These are phyloP conservation scores for Wallacemonas sp. DNA, from an alignment of 208 protist species.

Conservation along the genomic window DNA sequence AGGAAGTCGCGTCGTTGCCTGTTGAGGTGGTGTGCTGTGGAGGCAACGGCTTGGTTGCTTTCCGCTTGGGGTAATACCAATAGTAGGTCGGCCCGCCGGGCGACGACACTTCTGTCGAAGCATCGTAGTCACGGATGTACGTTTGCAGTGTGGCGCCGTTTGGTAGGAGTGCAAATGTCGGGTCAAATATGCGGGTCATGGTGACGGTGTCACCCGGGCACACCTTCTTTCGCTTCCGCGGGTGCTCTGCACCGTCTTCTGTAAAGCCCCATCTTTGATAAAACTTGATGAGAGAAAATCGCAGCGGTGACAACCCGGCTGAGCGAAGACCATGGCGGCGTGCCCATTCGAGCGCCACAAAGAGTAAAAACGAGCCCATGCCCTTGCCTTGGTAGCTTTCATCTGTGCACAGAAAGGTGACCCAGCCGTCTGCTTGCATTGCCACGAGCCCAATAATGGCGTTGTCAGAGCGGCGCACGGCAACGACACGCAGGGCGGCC, in stretches of 20 bases:
- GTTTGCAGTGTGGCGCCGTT: conserved; percentile 23
- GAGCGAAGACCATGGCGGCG: conserved; percentile 14
- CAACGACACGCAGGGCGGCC: conserved; percentile 34
- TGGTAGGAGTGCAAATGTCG: conserved; percentile 25
- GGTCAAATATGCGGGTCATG: conserved; percentile 27
- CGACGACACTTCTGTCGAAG: not conserved
- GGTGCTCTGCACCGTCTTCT: not conserved
- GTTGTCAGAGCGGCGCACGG: conserved; percentile 3
- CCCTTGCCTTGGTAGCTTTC: conserved; percentile 26
- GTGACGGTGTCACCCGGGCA: not conserved
- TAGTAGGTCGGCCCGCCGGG: conserved; percentile 6
- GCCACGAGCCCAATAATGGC: conserved; percentile 33
- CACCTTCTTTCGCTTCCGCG: conserved; percentile 15
- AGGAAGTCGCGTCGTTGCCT: not conserved
- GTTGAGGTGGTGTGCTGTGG: not conserved
- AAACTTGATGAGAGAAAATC: conserved; percentile 20
- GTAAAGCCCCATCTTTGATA: conserved; percentile 44
- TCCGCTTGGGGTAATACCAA: conserved; percentile 15
- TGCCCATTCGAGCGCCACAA: conserved; percentile 49
- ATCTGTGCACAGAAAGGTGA: conserved; percentile 35
- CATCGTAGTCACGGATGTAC: conserved; percentile 22
- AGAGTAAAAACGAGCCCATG: conserved; percentile 52
- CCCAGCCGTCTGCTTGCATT: conserved; percentile 35
- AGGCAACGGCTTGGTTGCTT: not conserved
- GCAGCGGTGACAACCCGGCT: conserved; percentile 35